Base-by-base conservation (phyloP, 2,329 filamentous ascomycete species). In the Paramyrothecium sp. region DNA sequence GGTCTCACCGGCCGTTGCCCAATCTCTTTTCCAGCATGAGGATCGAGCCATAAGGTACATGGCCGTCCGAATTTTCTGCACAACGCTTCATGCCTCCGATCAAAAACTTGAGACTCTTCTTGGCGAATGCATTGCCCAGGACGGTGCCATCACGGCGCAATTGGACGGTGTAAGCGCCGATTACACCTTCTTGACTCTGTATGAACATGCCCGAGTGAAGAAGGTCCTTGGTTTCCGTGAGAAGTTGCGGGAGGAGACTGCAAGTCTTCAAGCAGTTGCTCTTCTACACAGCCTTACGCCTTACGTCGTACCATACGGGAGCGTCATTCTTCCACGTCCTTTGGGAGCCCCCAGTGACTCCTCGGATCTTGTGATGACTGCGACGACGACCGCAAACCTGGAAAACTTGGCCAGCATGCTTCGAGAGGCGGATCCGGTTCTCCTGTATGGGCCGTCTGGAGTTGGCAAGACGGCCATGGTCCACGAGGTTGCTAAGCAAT, bases 391-490 rank as follows among this genome's bases (percentile, higher is more conserved):
- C 33, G 71, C 71, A 11, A 99, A 98, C 63, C 77, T 97, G 41
- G 83, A 85, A 65, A 78, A 73, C 12, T 81, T 98, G 56, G 89
- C 90, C 2, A 73, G 75, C 26, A 82, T 88, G 51, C 77, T 99
- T 30, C 87, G 89, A 49, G 79, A 80, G 3, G 71, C 84, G 1
- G 86, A 87, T 1, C 92, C 96, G 1, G 81, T 97, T 38, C 79
- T 99, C 20, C 80, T 99, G 4, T 86, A 92, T 61, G 95, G 95
- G 1, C 78, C 91, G 16, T 85, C 94, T 8, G 94, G 96, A 20
- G 90, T 90, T 33, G 95, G 95, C 53, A 99, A 99, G 78, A 97
- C 95, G 0, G 87, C 91, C 0, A 75, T 96, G 20, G 85, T 96
- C 16, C 89, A 91, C 62, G 89, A 97, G 70, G 83, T 94, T 59